Evolutionary conservation across 2,329 filamentous ascomycete genomes (phyloP).

Genomic region (Acrocalymma vagum): DNA sequence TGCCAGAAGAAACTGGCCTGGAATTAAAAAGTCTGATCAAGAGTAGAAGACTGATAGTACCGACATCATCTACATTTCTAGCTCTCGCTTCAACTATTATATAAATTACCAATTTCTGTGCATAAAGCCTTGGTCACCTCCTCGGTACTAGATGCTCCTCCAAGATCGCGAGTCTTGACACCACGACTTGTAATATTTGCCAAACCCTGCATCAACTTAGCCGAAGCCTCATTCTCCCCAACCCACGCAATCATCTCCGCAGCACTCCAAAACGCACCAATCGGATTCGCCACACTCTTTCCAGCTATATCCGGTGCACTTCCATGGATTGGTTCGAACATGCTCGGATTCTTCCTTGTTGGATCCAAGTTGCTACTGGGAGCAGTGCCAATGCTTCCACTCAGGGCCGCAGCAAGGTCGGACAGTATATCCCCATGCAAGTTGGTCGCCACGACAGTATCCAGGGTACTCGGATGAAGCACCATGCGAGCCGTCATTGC

Average conservation of each 20-base stretch:
- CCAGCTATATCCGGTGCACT: slow-evolving; percentile 10
- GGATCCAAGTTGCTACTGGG: slow-evolving; percentile 73
- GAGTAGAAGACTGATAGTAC: no score
- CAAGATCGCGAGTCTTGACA: slow-evolving; percentile 11
- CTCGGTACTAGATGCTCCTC: no score
- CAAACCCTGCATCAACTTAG: neutral
- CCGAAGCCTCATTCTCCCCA: neutral
- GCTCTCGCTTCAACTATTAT: no score
- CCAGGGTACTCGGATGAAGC: no score
- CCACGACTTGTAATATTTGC: no score
- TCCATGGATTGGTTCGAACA: slow-evolving; percentile 51
- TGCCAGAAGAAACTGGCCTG: no score
- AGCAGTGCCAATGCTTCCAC: slow-evolving; percentile 72
- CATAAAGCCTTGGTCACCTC: no score
- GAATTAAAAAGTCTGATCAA: no score
- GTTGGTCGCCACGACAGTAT: no score
- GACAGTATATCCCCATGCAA: slow-evolving; percentile 68
- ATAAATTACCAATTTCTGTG: no score
- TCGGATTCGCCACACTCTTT: slow-evolving; percentile 7
- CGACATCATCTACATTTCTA: no score
- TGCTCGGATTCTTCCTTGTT: slow-evolving; percentile 62
- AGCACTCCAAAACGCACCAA: slow-evolving; percentile 2
- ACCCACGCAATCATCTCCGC: slow-evolving; percentile 43
- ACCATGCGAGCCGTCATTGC: no score
- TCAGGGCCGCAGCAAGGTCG: slow-evolving; percentile 70